phyloP scores from a whole-genome alignment of 2,329 filamentous ascomycete species.

The Ophiocordyceps robertsii region DNA sequence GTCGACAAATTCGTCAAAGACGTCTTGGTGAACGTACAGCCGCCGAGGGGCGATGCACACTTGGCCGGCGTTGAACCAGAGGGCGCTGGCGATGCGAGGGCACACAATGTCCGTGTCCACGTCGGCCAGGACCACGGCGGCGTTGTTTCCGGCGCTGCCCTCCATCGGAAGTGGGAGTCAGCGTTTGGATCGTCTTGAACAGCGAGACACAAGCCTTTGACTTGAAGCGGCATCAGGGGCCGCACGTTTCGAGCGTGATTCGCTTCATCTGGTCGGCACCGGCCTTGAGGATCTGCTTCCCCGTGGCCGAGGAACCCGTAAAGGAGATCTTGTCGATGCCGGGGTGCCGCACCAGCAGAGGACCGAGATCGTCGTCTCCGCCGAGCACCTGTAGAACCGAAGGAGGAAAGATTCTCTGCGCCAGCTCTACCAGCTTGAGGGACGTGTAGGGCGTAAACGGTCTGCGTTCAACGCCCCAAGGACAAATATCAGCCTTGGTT shows the following conservation, averaged over 20 bases:
- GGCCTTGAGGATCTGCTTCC: constrained; percentile 43
- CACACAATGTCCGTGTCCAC: constrained; percentile 1
- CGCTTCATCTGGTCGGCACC: constrained; percentile 41
- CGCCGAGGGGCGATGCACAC: constrained; percentile 31
- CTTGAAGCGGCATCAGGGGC: not conserved
- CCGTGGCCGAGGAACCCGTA: constrained; percentile 45
- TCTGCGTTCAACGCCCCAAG: constrained; percentile 5
- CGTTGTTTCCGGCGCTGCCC: constrained; percentile 1
- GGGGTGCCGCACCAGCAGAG: constrained; percentile 39
- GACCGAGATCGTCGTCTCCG: constrained; percentile 47
- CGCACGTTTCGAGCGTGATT: constrained; percentile 38
- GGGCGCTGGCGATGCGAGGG: constrained; percentile 26
- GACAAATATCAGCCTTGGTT: too few species aligned
- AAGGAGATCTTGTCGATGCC: constrained; percentile 48
- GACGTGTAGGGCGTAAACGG: constrained; percentile 39
- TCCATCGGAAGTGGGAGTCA: not conserved
- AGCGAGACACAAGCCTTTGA: too few species aligned
- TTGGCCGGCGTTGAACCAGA: constrained; percentile 40
- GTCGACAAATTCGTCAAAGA: constrained; percentile 39
- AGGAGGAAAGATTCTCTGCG: constrained; percentile 39
- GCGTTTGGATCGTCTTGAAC: too few species aligned
- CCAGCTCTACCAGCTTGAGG: constrained; percentile 44
- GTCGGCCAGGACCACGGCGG: not conserved
- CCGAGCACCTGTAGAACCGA: constrained; percentile 46
- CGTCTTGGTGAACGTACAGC: constrained; percentile 42